Conservation (phyloP, 179 eudicot genomes). For the Silene noctiflora region DNA sequence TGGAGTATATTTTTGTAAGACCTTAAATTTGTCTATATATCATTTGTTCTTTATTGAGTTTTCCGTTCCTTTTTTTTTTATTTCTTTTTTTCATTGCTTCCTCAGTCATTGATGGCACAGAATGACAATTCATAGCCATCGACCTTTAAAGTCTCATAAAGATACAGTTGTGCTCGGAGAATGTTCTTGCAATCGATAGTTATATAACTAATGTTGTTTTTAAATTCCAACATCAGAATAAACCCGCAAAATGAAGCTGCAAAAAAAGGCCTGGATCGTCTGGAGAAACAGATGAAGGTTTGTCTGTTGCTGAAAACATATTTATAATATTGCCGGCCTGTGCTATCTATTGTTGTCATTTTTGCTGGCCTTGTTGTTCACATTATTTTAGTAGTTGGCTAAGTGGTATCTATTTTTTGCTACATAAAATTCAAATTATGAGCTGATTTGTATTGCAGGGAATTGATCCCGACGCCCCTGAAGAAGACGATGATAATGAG, state of each 20-base stretch:
- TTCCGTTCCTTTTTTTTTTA: background rate
- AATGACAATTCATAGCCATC: background rate
- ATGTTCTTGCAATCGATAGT: background rate
- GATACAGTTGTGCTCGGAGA: background rate
- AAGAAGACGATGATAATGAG: conserved; percentile 90
- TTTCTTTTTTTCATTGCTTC: background rate
- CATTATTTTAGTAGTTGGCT: background rate
- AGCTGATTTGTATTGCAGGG: conserved; percentile 47
- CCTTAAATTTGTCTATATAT: background rate
- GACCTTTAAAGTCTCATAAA: background rate
- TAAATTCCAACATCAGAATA: conserved; percentile 44
- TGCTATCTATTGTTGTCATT: background rate
- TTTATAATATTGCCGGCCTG: background rate
- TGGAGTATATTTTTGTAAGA: background rate
- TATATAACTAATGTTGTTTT: background rate
- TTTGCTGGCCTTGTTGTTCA: conserved; percentile 3
- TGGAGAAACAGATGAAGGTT: conserved; percentile 97
- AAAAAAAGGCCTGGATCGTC: conserved; percentile 78
- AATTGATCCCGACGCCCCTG: conserved; percentile 93
- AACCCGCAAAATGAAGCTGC: conserved; percentile 89
- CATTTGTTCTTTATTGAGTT: background rate
- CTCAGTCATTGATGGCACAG: background rate
- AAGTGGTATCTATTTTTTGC: background rate
- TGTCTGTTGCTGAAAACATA: conserved; percentile 16
- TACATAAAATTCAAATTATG: background rate